Evolutionary conservation across 192 early-diverging fungal genomes (phyloP).

Genomic region (Coemansia sp.): DNA sequence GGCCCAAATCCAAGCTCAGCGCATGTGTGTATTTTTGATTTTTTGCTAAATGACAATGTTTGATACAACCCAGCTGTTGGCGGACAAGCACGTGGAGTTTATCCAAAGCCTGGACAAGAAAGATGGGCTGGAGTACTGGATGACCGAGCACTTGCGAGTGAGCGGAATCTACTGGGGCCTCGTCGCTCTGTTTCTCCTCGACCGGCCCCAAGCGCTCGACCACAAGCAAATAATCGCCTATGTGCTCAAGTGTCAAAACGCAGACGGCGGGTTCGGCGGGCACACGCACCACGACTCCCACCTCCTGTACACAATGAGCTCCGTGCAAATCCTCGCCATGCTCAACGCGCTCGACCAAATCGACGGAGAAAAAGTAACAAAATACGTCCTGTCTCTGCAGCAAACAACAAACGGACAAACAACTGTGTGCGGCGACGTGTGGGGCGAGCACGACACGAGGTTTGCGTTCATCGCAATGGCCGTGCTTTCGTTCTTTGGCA

Average conservation of each 20-base stretch:
- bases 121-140: constrained; percentile 90
- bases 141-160: constrained; percentile 84
- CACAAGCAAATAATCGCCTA: constrained; percentile 74
- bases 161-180: constrained; percentile 95
- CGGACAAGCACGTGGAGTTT: constrained; percentile 69
- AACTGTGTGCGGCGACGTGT: constrained; percentile 86
- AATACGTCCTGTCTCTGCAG: constrained; percentile 67
- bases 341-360: constrained; percentile 78
- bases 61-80: background rate
- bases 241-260: constrained; percentile 70
- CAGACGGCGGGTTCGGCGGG: constrained; percentile 89
- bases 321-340: constrained; percentile 83
- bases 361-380: constrained; percentile 60
- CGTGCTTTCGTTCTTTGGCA: constrained; percentile 70
- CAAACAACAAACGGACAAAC: constrained; percentile 63
- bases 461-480: constrained; percentile 87
- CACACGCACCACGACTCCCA: constrained; percentile 85
- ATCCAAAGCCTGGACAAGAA: constrained; percentile 74
- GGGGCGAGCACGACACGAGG: constrained; percentile 93
- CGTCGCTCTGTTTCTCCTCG: constrained; percentile 74
- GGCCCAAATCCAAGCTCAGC: background rate
- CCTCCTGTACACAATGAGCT: constrained; percentile 85
- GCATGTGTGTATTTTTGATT: too few relatives aligned
- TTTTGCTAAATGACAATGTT: too few relatives aligned
- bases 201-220: constrained; percentile 61